These are phyloP conservation scores for Amanita brunnescens DNA, from an alignment of 768 basidiomycete genomes.

Conservation along the genomic window DNA sequence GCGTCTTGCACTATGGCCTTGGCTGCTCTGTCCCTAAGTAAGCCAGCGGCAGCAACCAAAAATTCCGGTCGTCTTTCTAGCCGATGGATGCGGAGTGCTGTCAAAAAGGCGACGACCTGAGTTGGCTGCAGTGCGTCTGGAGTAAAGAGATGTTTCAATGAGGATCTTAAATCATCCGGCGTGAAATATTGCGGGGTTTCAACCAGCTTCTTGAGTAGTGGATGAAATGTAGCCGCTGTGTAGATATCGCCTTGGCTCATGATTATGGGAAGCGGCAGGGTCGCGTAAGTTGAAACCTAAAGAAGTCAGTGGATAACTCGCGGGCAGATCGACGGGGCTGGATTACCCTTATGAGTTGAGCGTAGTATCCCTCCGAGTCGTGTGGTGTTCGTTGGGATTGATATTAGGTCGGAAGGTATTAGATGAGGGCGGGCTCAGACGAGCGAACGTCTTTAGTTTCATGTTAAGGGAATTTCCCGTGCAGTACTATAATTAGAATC, in stretches of 20 bases:
- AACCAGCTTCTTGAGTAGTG: conserved; percentile 68
- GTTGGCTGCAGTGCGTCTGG: conserved; percentile 54
- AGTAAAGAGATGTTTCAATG: conserved; percentile 69
- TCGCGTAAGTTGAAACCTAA: not conserved
- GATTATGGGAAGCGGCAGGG: no score
- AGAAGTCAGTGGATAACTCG: no score
- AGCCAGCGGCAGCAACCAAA: conserved; percentile 70
- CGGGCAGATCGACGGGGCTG: no score
- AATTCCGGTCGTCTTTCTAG: conserved; percentile 70
- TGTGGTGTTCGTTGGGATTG: no score
- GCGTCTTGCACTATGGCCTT: conserved; percentile 48
- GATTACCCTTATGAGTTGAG: no score
- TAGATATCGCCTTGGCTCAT: conserved; percentile 11
- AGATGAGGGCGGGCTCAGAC: no score
- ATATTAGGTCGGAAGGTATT: no score
- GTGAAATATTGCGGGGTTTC: conserved; percentile 79
- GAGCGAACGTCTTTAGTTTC: no score
- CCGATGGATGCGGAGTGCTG: conserved; percentile 73
- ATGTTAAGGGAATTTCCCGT: no score
- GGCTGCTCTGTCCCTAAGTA: conserved; percentile 62
- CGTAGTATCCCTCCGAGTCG: no score
- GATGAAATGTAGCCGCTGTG: conserved; percentile 53
- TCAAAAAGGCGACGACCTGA: conserved; percentile 87
- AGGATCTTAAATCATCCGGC: conserved; percentile 58
- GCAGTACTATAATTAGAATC: no score